Evolutionary conservation across 129 eudicot genomes (phyloP).

Genomic region (Cynara cardunculus): DNA sequence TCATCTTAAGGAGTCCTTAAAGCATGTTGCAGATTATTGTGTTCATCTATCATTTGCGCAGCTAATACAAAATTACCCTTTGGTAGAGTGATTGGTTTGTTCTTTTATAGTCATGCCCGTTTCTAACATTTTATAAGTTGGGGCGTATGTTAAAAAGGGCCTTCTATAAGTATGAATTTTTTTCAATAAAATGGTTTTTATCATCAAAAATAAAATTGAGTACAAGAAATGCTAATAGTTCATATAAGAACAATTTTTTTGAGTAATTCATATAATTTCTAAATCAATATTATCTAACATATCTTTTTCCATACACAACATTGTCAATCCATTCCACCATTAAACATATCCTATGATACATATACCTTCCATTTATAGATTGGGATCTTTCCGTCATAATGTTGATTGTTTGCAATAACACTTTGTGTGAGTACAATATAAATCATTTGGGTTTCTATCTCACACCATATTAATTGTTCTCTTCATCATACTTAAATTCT

Average conservation of each 20-base stretch:
- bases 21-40: neutral
- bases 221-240: neutral
- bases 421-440: no score
- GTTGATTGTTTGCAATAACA: no score
- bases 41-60: neutral
- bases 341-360: no score
- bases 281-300: no score
- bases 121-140: neutral
- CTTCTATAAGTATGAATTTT: neutral
- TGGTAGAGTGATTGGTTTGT: neutral
- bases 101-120: neutral
- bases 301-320: neutral
- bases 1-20: slow-evolving; percentile 1
- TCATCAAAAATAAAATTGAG: neutral
- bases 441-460: no score
- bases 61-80: neutral
- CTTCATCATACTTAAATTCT: no score
- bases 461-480: no score
- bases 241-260: no score
- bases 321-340: no score
- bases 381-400: no score
- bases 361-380: no score
- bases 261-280: neutral
- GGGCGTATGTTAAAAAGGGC: neutral
- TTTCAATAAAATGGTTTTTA: neutral